Base-by-base conservation (phyloP, 2,329 filamentous ascomycete species). In the Endothia cerciana region DNA sequence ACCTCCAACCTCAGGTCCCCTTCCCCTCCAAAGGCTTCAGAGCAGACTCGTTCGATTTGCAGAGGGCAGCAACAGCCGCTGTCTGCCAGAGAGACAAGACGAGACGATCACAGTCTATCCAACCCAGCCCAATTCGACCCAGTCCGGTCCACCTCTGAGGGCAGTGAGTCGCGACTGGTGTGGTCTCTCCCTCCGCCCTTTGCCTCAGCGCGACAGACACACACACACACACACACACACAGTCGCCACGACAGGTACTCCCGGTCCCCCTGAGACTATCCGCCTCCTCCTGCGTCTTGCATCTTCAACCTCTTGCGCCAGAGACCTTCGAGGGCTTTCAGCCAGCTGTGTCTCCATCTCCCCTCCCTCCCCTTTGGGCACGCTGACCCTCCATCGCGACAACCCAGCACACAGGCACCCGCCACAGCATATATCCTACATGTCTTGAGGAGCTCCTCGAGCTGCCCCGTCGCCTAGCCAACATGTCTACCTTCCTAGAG, bases 401-500 rank as follows among this genome's bases (percentile, higher is more conserved):
- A 58, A 17, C 33, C 17, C 57, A 45, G n/a, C 38, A 19, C 40
- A 30, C 38, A n/a, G 45, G 51, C 49, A 40, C n/a, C 45, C 17
- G 45, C 19, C 25, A 36, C 49, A 43, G 36, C 60, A 28, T 11
- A 15, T 43, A 4, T 30, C 41, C 58, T 53, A 65, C 63, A 65
- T 59, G 40, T 56, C 55, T 62, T 51, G 66, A 62, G 60, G 59
- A 63, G 60, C 63, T 68, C 47, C 56, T 60, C 40, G 55, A 62
- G 66, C 64, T 65, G 66, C 67, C n/a, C 56, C 64, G 66, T 64
- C 58, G 51, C 36, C 57, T 66, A 67, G 66, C 77, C 85, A 91
- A 72, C 80, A 99, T 98, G 94, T 91, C 94, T 81, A 91, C 91
- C 72, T 98, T 97, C 79, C 87, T 98, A 70, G 95, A 99, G 78